Evolutionary conservation across 768 basidiomycete species (phyloP), one percentile per base, ranked within the genome.

Genomic region (Tylopilus intermedius): DNA sequence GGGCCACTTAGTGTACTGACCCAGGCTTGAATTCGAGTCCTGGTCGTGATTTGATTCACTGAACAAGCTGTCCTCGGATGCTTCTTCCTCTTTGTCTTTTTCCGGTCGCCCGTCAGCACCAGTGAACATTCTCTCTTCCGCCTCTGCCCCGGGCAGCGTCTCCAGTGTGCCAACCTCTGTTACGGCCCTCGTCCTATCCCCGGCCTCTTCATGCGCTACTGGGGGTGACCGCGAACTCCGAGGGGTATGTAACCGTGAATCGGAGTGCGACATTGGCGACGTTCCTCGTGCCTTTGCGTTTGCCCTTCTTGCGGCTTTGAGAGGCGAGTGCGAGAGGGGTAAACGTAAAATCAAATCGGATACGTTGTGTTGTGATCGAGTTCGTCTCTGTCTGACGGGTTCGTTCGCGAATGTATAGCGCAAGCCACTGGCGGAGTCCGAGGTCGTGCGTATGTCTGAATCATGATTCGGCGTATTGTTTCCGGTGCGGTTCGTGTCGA

Each of bases 281-380:
- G 15, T 71, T 53, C 66, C 67, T 44, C 69, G 58, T n/a, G 43
- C 30, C 14, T 47, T 50, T 42, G 38, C 46, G 8, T 11, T 73
- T 64, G 48, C 60, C 73, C 42, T 59, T 45, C 74, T 72, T 46
- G 80, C 80, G 60, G 73, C 70, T 63, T 82, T 82, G 68, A 82
- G 69, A 2, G 81, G 80, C 21, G 80, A 82, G 27, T 70, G 66
- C 32, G 73, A 55, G 44, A 68, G 71, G 29, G 79, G 68, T 44
- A 80, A 61, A 39, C 67, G 70, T 22, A 81, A 66, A n/a, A 79
- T 67, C 22, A 70, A 63, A 64, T 81, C 74, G 26, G 78, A 70
- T 26, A 79, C 64, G 27, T 71, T 69, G 56, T 78, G 67, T 61
- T 80, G 80, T 43, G 81, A 83, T 60, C 81, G 74, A 15, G 79